Conservation (phyloP, 2,329 filamentous ascomycete species). For the Colletotrichum tanaceti region DNA sequence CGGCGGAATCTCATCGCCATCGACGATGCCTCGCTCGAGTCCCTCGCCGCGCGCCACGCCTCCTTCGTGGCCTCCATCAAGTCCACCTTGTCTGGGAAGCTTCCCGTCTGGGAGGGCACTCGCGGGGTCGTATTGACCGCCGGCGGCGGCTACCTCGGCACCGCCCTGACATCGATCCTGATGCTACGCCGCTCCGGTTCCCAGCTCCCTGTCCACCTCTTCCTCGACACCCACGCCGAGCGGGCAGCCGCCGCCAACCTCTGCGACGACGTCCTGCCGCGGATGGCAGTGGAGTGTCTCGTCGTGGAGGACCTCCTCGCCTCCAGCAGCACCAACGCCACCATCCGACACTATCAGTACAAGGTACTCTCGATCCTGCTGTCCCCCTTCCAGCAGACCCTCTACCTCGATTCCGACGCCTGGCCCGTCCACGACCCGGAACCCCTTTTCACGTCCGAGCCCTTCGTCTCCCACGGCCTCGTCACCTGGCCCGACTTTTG, state of each 20-base stretch:
- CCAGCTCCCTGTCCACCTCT: slow-evolving; percentile 58
- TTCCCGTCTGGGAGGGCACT: slow-evolving; percentile 48
- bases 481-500: slow-evolving; percentile 70
- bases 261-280: slow-evolving; percentile 48
- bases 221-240: slow-evolving; percentile 49
- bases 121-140: slow-evolving; percentile 64
- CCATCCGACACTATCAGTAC: slow-evolving; percentile 61
- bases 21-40: slow-evolving; percentile 8
- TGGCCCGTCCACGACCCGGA: slow-evolving; percentile 58
- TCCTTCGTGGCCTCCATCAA: slow-evolving; percentile 48
- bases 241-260: slow-evolving; percentile 45
- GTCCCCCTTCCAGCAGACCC: slow-evolving; percentile 67
- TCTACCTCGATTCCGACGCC: slow-evolving; percentile 69
- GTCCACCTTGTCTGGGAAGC: slow-evolving; percentile 46
- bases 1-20: slow-evolving; percentile 38
- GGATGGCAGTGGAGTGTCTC: slow-evolving; percentile 49
- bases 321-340: slow-evolving; percentile 35
- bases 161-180: slow-evolving; percentile 61
- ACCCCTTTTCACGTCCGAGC: slow-evolving; percentile 61
- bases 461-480: slow-evolving; percentile 63
- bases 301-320: slow-evolving; percentile 47
- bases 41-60: slow-evolving; percentile 29
- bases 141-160: slow-evolving; percentile 59
- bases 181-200: slow-evolving; percentile 64
- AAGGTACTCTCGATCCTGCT: slow-evolving; percentile 68